phyloP scores from a whole-genome alignment of 805 yeast genomes.

The Grigorovia jiainica region DNA sequence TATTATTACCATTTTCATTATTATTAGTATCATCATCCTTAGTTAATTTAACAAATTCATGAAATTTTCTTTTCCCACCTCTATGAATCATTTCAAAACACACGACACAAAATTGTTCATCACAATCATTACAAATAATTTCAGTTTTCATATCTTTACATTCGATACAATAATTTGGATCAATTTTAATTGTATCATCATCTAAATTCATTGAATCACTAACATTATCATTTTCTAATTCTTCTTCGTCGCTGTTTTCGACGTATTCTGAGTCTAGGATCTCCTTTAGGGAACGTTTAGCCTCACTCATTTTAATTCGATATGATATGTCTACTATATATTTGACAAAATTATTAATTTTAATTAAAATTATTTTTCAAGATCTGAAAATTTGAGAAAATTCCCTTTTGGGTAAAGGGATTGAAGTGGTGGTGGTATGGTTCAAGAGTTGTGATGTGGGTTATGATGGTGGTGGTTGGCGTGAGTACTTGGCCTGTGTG shows the following conservation, averaged over 20 bases:
- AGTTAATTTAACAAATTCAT: slow-evolving; percentile 27
- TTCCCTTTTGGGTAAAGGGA: no score
- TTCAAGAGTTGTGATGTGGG: no score
- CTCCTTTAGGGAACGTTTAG: slow-evolving; percentile 28
- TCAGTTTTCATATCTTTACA: slow-evolving; percentile 68
- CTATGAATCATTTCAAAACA: slow-evolving; percentile 62
- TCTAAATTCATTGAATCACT: slow-evolving; percentile 11
- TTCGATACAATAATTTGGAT: slow-evolving; percentile 48
- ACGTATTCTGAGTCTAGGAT: slow-evolving; percentile 32
- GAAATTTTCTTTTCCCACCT: slow-evolving; percentile 52
- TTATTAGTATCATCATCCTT: slow-evolving; percentile 11
- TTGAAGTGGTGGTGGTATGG: no score
- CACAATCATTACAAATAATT: slow-evolving; percentile 51
- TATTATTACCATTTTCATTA: slow-evolving; percentile 5
- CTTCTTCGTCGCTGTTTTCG: slow-evolving; percentile 25
- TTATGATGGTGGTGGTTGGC: no score
- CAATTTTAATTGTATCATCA: slow-evolving; percentile 23
- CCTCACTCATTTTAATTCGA: slow-evolving; percentile 9
- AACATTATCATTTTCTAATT: neutral
- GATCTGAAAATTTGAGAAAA: no score
- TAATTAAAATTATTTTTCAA: no score
- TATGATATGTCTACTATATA: no score
- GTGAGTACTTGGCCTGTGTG: no score
- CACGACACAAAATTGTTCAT: slow-evolving; percentile 58
- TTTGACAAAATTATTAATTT: no score